A percentile compares a stretch with the other conserved stretches of the same genome.
Evolutionary conservation across 768 basidiomycete genomes (phyloP).

Genomic region (Tubosaeta brunneosetosa): DNA sequence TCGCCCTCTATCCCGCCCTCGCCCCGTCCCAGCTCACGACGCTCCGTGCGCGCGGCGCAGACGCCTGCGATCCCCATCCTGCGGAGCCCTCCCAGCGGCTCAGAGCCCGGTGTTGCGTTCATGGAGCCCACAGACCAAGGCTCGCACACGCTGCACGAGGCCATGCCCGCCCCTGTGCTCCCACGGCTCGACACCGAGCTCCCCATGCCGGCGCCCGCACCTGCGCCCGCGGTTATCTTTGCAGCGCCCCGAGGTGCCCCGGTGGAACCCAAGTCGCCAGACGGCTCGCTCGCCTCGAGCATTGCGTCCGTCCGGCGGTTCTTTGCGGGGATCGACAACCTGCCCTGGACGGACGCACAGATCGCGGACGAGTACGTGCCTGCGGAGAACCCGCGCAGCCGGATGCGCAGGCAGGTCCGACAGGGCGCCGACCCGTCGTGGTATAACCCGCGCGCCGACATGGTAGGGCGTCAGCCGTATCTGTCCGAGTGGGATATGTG

Average conservation of each 20-base stretch:
- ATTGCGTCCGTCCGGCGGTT: slow-evolving; percentile 35
- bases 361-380: slow-evolving; percentile 45
- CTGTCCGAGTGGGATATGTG: slow-evolving; percentile 23
- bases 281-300: slow-evolving; percentile 20
- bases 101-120: background rate
- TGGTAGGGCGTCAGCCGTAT: background rate
- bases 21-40: slow-evolving; percentile 2
- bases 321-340: slow-evolving; percentile 30
- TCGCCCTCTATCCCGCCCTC: slow-evolving; percentile 14
- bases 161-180: background rate
- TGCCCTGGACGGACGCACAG: slow-evolving; percentile 43
- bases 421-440: slow-evolving; percentile 25
- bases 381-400: slow-evolving; percentile 21
- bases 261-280: slow-evolving; percentile 3
- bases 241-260: too few relatives aligned
- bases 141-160: slow-evolving; percentile 20
- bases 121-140: slow-evolving; percentile 2
- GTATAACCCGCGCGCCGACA: slow-evolving; percentile 20
- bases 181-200: background rate
- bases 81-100: background rate
- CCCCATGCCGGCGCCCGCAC: too few relatives aligned
- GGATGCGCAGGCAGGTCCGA: slow-evolving; percentile 7
- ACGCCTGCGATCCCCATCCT: background rate
- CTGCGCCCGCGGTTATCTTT: background rate
- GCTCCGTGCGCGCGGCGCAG: background rate